phyloP scores from a whole-genome alignment of 345 rosid genomes.

The Ailanthus altissimus region DNA sequence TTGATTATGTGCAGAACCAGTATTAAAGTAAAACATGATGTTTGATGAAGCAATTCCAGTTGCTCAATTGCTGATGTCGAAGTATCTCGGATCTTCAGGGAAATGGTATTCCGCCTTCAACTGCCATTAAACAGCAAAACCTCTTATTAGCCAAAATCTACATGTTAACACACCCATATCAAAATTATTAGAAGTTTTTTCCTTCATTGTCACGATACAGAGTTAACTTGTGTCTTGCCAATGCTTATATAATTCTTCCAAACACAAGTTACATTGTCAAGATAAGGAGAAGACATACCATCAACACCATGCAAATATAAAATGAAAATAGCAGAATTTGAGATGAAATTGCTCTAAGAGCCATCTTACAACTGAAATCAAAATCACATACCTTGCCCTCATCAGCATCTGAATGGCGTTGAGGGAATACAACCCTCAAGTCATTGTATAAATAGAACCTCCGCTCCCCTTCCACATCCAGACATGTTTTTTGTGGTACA shows the following conservation, averaged over 20 bases:
- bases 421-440: constrained; percentile 86
- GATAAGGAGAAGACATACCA: not conserved
- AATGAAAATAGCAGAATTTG: not conserved
- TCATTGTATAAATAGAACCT: constrained; percentile 88
- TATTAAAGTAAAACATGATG: not conserved
- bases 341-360: not conserved
- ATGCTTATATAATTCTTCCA: no score
- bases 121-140: constrained; percentile 44
- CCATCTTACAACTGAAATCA: not conserved
- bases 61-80: constrained; percentile 57
- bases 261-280: no score
- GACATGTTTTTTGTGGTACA: constrained; percentile 36
- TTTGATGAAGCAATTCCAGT: constrained; percentile 9
- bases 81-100: constrained; percentile 88
- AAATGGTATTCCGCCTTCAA: constrained; percentile 83
- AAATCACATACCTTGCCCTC: constrained; percentile 88
- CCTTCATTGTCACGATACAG: not conserved
- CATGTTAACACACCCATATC: not conserved
- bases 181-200: not conserved
- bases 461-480: constrained; percentile 49
- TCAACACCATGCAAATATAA: not conserved
- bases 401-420: constrained; percentile 89
- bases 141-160: constrained; percentile 5
- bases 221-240: no score
- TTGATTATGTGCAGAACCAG: constrained; percentile 32